phyloP scores from a whole-genome alignment of 192 early-diverging fungal genomes.

The Rhizoclosmatium globosum region DNA sequence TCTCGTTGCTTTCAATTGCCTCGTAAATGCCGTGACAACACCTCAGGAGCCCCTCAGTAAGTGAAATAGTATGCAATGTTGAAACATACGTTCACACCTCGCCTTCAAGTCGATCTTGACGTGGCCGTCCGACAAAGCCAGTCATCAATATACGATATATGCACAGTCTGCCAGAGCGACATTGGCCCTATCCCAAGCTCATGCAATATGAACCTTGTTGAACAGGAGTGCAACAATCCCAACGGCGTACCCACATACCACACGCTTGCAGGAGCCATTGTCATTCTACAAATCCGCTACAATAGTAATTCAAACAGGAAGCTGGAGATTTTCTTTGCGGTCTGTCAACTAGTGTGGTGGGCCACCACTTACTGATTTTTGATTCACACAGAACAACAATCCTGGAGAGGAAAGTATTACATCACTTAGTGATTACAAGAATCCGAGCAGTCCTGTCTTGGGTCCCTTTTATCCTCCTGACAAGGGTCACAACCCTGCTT shows the following conservation, averaged over 20 bases:
- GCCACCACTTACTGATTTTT: not conserved
- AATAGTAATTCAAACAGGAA: not conserved
- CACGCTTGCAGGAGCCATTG: not conserved
- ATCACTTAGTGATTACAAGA: not conserved
- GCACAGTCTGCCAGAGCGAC: conserved; percentile 7
- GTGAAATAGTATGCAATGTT: too few species aligned
- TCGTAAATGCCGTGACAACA: too few species aligned
- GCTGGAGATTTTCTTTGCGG: conserved; percentile 22
- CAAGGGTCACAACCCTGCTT: conserved; percentile 15
- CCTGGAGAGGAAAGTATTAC: not conserved
- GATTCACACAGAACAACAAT: not conserved
- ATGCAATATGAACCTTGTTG: not conserved
- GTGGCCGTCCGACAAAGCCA: not conserved
- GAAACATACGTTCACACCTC: too few species aligned
- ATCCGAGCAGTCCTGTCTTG: not conserved
- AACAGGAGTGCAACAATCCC: conserved; percentile 4
- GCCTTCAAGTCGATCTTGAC: not conserved
- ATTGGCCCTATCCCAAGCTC: not conserved
- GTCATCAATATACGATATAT: conserved; percentile 22
- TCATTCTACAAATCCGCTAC: conserved; percentile 19
- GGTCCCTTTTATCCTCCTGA: conserved; percentile 29
- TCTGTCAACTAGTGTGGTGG: not conserved
- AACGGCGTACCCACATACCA: conserved; percentile 11
- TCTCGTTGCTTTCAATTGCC: too few species aligned
- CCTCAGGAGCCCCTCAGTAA: too few species aligned